Base-by-base conservation (phyloP, 495 filamentous ascomycete genomes). In the Xylaria bambusicola region DNA sequence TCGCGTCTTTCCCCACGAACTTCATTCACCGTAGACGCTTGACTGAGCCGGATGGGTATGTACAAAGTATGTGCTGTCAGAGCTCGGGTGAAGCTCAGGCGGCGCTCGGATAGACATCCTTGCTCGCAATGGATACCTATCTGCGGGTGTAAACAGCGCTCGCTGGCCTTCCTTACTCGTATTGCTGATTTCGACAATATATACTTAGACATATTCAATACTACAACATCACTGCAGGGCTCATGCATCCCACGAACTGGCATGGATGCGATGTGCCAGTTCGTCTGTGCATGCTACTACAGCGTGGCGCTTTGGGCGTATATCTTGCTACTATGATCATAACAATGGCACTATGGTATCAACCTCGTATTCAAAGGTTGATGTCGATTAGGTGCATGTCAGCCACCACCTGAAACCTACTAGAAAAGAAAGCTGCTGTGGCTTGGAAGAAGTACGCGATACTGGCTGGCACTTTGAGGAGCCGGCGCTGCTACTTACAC, bases 141-240 rank as follows among this genome's bases (percentile, higher is more conserved):
- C n/a, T n/a, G n/a, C n/a, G n/a, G n/a, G n/a, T n/a, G n/a, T n/a
- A n/a, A n/a, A n/a, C n/a, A n/a, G n/a, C n/a, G n/a, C n/a, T n/a
- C n/a, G n/a, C n/a, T n/a, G n/a, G n/a, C 17, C n/a, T 23, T 2
- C 18, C n/a, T 15, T 12, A 20, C 35, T 52, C 8, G 35, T 18
- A 12, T 15, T 38, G 49, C 21, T 52, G 35, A 41, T 27, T 52
- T 27, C 27, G 21, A 52, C 35, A 23, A 18, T 27, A 10, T 26
- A 13, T 18, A 35, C 35, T n/a, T n/a, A n/a, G n/a, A n/a, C n/a
- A n/a, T n/a, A 52, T 33, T 52, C 50, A 18, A 52, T 52, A 52
- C 33, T 52, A 23, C 40, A 18, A 41, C 29, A 33, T 29, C 36
- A 38, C 6, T 38, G 36, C 36, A 38, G 36, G 36, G 12, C 5